These are phyloP conservation scores for Dunaliella primolecta DNA, from an alignment of 139 green algal genomes.

Conservation along the genomic window DNA sequence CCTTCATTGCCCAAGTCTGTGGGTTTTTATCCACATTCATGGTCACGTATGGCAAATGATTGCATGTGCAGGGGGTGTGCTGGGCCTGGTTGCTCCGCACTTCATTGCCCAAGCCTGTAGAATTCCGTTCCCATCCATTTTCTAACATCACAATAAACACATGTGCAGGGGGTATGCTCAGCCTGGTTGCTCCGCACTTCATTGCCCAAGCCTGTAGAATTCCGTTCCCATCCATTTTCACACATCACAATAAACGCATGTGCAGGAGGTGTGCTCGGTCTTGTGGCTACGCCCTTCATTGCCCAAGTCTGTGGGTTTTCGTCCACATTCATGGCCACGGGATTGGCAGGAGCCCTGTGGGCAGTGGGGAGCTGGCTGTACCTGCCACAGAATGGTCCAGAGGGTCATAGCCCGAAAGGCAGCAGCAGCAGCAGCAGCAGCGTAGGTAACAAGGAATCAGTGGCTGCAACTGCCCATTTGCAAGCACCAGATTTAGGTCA, in stretches of 20 bases:
- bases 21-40: constrained; percentile 45
- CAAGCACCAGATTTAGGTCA: background rate
- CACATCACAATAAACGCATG: too few relatives aligned
- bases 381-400: background rate
- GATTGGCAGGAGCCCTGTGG: constrained; percentile 34
- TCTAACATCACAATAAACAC: too few relatives aligned
- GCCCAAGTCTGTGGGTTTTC: constrained; percentile 34
- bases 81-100: too few relatives aligned
- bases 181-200: too few relatives aligned
- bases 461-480: background rate
- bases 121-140: too few relatives aligned
- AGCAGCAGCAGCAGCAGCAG: constrained; percentile 19
- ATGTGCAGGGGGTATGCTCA: too few relatives aligned
- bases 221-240: too few relatives aligned
- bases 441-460: background rate
- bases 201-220: too few relatives aligned
- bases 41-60: too few relatives aligned
- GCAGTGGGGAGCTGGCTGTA: constrained; percentile 15
- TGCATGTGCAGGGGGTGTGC: too few relatives aligned
- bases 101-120: too few relatives aligned
- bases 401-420: background rate
- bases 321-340: constrained; percentile 38
- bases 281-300: constrained; percentile 44
- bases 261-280: constrained; percentile 49
- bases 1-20: constrained; percentile 27